phyloP scores from a whole-genome alignment of 768 basidiomycete genomes.

The Crepidotus variabilis region DNA sequence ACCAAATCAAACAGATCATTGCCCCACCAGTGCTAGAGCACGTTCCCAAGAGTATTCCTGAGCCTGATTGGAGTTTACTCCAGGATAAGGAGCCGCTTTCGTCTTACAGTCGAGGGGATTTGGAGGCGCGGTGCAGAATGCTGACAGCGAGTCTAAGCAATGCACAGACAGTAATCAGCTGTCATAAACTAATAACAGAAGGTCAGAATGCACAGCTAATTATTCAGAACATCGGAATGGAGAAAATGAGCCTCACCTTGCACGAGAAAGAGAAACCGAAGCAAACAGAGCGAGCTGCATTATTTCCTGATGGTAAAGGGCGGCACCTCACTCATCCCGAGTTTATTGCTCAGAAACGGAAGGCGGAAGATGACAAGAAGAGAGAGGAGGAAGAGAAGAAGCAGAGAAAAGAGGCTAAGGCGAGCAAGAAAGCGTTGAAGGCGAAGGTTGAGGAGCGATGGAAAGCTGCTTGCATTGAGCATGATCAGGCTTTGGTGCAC shows the following conservation, averaged over 20 bases:
- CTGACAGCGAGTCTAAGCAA: slow-evolving; percentile 2
- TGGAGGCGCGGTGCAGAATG: slow-evolving; percentile 1
- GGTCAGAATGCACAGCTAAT: slow-evolving; percentile 14
- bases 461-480: not conserved
- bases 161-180: not conserved
- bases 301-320: slow-evolving; percentile 11
- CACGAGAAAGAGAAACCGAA: slow-evolving; percentile 14
- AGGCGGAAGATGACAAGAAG: not conserved
- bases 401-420: slow-evolving; percentile 5
- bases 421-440: not conserved
- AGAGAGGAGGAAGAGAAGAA: slow-evolving; percentile 6
- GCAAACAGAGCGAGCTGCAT: slow-evolving; percentile 2
- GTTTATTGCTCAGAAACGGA: slow-evolving; percentile 1
- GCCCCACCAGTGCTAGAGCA: slow-evolving; percentile 6
- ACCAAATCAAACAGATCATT: slow-evolving; percentile 9
- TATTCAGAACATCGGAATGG: slow-evolving; percentile 16
- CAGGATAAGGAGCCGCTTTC: not conserved
- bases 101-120: not conserved
- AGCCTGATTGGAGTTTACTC: slow-evolving; percentile 1
- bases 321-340: slow-evolving; percentile 5
- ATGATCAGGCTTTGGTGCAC: not conserved
- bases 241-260: slow-evolving; percentile 10
- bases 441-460: not conserved
- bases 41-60: not conserved
- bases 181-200: slow-evolving; percentile 13